phyloP scores from a whole-genome alignment of 2,329 filamentous ascomycete genomes.

The Thielaviopsis musarum region DNA sequence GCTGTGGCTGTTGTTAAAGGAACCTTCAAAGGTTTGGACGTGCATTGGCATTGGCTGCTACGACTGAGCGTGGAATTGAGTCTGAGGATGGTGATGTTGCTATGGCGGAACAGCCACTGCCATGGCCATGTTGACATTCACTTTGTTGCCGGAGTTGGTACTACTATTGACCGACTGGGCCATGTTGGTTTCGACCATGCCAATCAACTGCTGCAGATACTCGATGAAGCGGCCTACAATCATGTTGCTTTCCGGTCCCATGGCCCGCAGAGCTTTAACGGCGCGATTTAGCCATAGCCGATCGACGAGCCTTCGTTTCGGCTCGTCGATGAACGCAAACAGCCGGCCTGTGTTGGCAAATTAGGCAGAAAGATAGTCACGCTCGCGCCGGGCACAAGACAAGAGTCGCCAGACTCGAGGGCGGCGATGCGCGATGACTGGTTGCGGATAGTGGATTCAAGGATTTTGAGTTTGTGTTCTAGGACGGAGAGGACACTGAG shows the following conservation, averaged over 20 bases:
- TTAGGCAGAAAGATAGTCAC: slow-evolving; percentile 12
- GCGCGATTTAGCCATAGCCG: background rate
- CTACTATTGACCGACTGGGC: no score
- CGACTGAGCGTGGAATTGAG: no score
- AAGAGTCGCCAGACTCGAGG: background rate
- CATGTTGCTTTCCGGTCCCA: background rate
- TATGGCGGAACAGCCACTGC: background rate
- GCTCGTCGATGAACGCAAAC: slow-evolving; percentile 18
- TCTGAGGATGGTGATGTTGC: background rate
- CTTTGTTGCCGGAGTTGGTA: no score
- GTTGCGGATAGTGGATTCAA: background rate
- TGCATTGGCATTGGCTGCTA: no score
- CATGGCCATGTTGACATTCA: no score
- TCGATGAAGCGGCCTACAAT: background rate
- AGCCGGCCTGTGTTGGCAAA: slow-evolving; percentile 18
- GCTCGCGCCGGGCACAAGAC: no score
- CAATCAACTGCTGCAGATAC: background rate
- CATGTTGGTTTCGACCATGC: background rate
- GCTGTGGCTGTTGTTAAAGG: background rate
- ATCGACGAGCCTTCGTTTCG: slow-evolving; percentile 13
- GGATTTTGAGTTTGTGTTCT: background rate
- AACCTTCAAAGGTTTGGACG: no score
- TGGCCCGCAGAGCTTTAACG: background rate
- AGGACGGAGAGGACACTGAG: background rate
- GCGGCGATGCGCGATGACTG: background rate